Evolutionary conservation across 1,284 basidiomycete genomes (phyloP), one percentile per base, ranked within the genome.

Genomic region (Ganoderma lucidum): DNA sequence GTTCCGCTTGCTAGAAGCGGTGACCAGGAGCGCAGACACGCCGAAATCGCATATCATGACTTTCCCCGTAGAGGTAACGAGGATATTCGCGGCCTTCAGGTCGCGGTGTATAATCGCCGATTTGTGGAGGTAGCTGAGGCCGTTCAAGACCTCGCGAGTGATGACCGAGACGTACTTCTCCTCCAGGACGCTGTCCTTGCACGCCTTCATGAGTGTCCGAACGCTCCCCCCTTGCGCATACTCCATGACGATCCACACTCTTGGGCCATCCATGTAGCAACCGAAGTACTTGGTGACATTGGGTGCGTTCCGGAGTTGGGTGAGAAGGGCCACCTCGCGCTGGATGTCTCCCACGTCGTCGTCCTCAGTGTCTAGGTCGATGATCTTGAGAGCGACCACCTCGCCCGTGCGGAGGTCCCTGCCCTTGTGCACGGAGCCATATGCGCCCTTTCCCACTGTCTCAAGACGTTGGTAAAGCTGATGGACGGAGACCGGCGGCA

Each of bases 181-280:
- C 78, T 97, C 95, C 56, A 99, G 82, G 63, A 90, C 88, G 6
- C 93, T 92, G 44, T 93, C 92, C 75, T 91, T 93, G 64, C 92
- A 95, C 63, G 96, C 88, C 75, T 90, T 90, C 90, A 93, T 93
- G 74, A 99, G 85, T 0, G 96, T 96, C 61, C 96, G 87, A 12
- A 99, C 95, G 77, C 96, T 98, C 10, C 98, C 98, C 3, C 97
- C 98, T 73, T 96, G 92, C 6, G 98, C 98, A 78, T 93, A 93
- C 81, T 99, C 98, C 98, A 99, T 99, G 51, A 94, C 96, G 75
- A 99, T 99, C 96, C 98, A 99, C 6, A 99, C 94, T 63, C 95
- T 93, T 35, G 96, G 94, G 0, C 96, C 96, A 78, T 97, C 94
- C 78, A 98, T 88, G 83, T 95, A 93, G 81, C 97, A 98, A 30